phyloP scores from a whole-genome alignment of 441 rosid genomes.

The Oxalis stricta region DNA sequence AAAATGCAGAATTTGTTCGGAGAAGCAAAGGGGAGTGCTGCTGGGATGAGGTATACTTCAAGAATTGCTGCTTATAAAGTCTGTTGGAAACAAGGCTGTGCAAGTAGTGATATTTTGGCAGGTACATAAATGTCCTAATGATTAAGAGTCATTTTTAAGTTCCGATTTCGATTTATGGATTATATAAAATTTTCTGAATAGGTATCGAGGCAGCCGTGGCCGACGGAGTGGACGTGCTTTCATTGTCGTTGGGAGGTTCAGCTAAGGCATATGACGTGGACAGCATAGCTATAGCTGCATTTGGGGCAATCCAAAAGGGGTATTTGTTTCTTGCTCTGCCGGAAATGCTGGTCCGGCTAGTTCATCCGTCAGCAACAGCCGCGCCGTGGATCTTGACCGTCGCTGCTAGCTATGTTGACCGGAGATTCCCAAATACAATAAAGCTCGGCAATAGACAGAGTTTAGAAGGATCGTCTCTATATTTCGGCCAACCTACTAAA shows the following conservation, averaged over 20 bases:
- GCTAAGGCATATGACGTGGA: constrained; percentile 33
- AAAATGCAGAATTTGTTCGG: constrained; percentile 26
- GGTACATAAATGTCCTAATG: too few relatives aligned
- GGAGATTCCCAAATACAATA: constrained; percentile 39
- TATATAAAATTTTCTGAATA: too few relatives aligned
- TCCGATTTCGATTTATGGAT: too few relatives aligned
- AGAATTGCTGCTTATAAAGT: constrained; percentile 49
- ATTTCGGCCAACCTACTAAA: constrained; percentile 16
- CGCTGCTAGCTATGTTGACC: constrained; percentile 44
- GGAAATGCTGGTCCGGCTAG: constrained; percentile 43
- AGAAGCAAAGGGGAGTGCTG: constrained; percentile 30
- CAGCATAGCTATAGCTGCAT: constrained; percentile 33
- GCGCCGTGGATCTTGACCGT: constrained; percentile 71
- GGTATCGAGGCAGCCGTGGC: constrained; percentile 32
- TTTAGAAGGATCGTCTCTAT: constrained; percentile 32
- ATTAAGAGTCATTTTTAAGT: too few relatives aligned
- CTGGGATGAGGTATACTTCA: constrained; percentile 37
- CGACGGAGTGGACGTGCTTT: constrained; percentile 54
- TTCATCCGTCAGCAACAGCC: constrained; percentile 26
- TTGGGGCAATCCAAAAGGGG: constrained; percentile 31
- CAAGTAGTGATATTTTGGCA: constrained; percentile 28
- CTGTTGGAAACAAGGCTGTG: constrained; percentile 37
- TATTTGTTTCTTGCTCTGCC: constrained; percentile 48
- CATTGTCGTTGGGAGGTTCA: constrained; percentile 40
- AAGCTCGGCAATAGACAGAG: constrained; percentile 25